Evolutionary conservation across 768 basidiomycete genomes (phyloP), one percentile per base, ranked within the genome.

Genomic region (Agaricus subrufescens): DNA sequence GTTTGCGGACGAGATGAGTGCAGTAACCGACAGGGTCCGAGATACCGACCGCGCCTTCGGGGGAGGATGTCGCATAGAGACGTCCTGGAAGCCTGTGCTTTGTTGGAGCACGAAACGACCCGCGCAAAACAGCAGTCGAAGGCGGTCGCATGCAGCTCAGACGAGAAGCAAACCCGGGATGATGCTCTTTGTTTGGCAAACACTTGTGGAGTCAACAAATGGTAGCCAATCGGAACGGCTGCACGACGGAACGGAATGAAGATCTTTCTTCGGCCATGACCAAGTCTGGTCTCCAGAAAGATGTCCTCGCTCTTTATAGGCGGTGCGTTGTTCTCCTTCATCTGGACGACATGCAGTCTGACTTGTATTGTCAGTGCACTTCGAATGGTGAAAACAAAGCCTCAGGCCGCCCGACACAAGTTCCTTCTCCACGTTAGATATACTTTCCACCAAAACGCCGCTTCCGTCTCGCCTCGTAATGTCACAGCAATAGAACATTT

Each of bases 401-500:
- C 91, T 6, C 66, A 69, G 1, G 59, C 69, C 6, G 73, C 84
- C 1, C 86, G 77, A 49, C 73, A 79, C 38, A 89, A 84, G 61
- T 93, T 92, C 68, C 73, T 73, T 25, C 77, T 89, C 46, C 81
- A 82, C 65, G 74, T 89, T 31, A 86, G 83, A 57, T 85, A 86
- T 66, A 79, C 74, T 11, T 93, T 94, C 69, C 86, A 73, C 65
- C 74, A 73, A 5, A 85, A 86, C 62, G 85, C 87, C 4, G 63
- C 74, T 4, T 73, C 73, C 1, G 74, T 90, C 26, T 81, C 86
- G 3, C 78, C 86, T 4, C 82, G 87, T 10, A 80, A 89, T 53
- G 74, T 92, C 57, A 76, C 77, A 53, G 81, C 80, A 8, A 80
- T 93, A 38, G 91, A 94, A 62, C 86, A 91, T 66, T 73, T 91